Base-by-base conservation (phyloP, 768 basidiomycete species). In the Tephrocybe sp. region DNA sequence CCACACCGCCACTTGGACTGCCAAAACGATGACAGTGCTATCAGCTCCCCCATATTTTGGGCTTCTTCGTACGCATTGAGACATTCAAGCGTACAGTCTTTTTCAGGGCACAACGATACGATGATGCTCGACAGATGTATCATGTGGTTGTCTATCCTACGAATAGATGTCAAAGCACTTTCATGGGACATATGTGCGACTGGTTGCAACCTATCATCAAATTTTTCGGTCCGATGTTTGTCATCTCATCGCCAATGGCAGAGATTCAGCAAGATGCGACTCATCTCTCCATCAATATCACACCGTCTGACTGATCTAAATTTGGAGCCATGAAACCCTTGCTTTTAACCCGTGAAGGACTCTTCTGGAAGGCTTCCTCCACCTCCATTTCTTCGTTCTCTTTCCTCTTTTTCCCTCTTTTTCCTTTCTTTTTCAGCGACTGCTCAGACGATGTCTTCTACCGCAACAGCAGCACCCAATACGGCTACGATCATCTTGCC, bases 401-500 rank as follows among this genome's bases (percentile, higher is more conserved):
- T 36, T 22, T 23, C 14, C 36, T 39, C 22, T 39, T 34, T 26
- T 26, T 26, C 41, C 40, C 13, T 50, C 41, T 14, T n/a, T 30
- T 34, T n/a, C 20, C 26, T 35, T 20, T 22, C 16, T 41, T 38
- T 31, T 38, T 33, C 26, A 14, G 14, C 31, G 40, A 34, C 20
- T 26, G 22, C 10, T 11, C 39, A 11, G 22, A 16, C n/a, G n/a
- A 55, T 55, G 54, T 42, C 54, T 39, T 46, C 54, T 13, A 38
- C 49, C 42, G 13, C 49, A 17, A 32, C 45, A n/a, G 31, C 49
- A 12, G 26, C 49, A 17, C 49, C 49, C 13, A 55, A 48, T 41
- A 55, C 50, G 34, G 61, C 54, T 23, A 39, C 54, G 31, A 59
- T 62, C 32, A 33, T 52, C 12, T 44, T 62, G 34, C 61, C 61